phyloP scores from a whole-genome alignment of 306 rosid genomes.

The Glycine soja region DNA sequence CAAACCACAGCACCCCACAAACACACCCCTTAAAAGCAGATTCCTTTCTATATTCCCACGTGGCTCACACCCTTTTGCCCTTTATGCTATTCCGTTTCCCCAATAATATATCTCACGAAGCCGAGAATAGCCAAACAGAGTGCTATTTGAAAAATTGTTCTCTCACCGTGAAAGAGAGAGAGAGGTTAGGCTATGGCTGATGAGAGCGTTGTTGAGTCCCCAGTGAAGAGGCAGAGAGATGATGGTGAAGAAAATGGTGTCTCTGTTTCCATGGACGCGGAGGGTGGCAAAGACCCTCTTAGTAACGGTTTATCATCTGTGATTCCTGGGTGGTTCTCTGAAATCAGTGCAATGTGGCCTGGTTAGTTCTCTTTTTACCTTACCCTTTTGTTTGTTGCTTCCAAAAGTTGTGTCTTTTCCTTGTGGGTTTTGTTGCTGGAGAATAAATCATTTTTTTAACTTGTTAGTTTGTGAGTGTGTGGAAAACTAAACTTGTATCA shows the following conservation, averaged over 20 bases:
- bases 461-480: conserved; percentile 3
- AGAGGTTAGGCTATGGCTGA: conserved; percentile 55
- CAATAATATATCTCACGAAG: conserved; percentile 41
- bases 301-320: conserved; percentile 64
- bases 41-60: conserved; percentile 40
- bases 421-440: conserved; percentile 32
- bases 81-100: conserved; percentile 46
- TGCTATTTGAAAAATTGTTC: not conserved
- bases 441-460: no score
- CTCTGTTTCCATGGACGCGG: conserved; percentile 57
- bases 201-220: conserved; percentile 49
- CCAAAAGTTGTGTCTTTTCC: conserved; percentile 11
- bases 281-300: conserved; percentile 46
- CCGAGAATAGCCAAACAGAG: conserved; percentile 31
- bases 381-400: conserved; percentile 27
- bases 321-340: conserved; percentile 99
- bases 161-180: conserved; percentile 13
- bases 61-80: conserved; percentile 29
- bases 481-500: not conserved
- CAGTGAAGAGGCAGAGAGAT: conserved; percentile 69
- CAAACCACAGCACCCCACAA: not conserved
- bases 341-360: conserved; percentile 99
- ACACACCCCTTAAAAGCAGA: conserved; percentile 52
- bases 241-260: conserved; percentile 60
- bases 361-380: conserved; percentile 59